Evolutionary conservation across 2,329 filamentous ascomycete genomes (phyloP).

Genomic region (Cordyceps farinosa): DNA sequence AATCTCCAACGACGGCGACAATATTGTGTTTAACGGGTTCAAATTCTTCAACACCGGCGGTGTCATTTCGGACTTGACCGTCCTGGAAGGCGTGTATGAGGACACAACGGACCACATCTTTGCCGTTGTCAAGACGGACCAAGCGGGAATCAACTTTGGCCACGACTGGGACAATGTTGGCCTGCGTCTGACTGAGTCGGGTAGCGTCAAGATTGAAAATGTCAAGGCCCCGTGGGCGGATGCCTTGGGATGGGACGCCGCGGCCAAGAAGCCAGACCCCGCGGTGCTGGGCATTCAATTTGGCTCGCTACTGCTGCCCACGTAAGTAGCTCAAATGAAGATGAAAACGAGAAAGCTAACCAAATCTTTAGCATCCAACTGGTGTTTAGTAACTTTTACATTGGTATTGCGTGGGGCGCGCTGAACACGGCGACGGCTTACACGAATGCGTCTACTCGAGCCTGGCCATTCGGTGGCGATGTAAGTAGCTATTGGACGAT

Average conservation of each 20-base stretch:
- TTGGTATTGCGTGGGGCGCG: slow-evolving; percentile 59
- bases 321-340: slow-evolving; percentile 31
- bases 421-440: slow-evolving; percentile 54
- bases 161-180: slow-evolving; percentile 66
- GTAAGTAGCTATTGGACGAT: slow-evolving; percentile 30
- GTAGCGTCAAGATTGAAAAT: slow-evolving; percentile 57
- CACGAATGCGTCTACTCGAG: slow-evolving; percentile 52
- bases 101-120: slow-evolving; percentile 60
- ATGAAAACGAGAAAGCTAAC: neutral
- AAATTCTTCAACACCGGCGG: slow-evolving; percentile 68
- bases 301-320: slow-evolving; percentile 55
- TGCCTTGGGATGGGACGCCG: slow-evolving; percentile 57
- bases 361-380: slow-evolving; percentile 50
- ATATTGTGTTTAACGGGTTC: slow-evolving; percentile 56
- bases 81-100: slow-evolving; percentile 60
- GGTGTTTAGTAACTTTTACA: slow-evolving; percentile 64
- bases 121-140: slow-evolving; percentile 54
- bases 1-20: slow-evolving; percentile 51
- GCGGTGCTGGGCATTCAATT: slow-evolving; percentile 51
- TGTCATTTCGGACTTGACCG: slow-evolving; percentile 62
- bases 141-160: slow-evolving; percentile 54
- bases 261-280: slow-evolving; percentile 47
- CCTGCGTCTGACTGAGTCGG: slow-evolving; percentile 60
- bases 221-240: slow-evolving; percentile 56
- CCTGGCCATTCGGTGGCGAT: slow-evolving; percentile 63